Base-by-base conservation (phyloP, 192 early-diverging fungal species). In the Backusella parvicylindrica region DNA sequence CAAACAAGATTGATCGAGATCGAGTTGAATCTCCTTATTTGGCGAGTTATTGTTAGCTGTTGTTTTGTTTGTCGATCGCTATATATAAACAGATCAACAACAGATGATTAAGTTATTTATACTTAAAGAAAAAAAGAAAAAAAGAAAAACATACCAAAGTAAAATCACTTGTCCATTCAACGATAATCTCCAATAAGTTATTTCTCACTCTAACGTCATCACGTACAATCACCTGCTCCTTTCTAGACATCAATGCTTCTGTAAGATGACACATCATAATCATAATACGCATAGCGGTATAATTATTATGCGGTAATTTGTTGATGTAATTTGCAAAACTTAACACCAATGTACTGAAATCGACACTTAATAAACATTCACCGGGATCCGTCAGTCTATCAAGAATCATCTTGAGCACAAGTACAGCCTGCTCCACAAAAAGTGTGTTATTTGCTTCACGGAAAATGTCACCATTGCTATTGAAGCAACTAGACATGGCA, bases 1-100 rank as follows among this genome's bases (percentile, higher is more conserved):
- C 75, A 96, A 83, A 66, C 89, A 91, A 9, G 87, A 89, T 43
- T 91, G 77, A 81, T 96, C 93, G 15, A 95, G 75, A 74, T 94
- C 93, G n/a, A 86, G 81, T 18, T 90, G 89, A 15, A 93, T 75
- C 70, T 90, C 90, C 60, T 82, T 82, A 76, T 83, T 87, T 26
- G 82, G 82, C 16, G 77, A 72, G 7, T 28, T 47, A 16, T 5
- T 43, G 12, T 41, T 47, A 31, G 35, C 5, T 6, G 37, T 12
- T 32, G 82, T 43, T 16, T 81, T 67, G 15, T 67, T 26, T 28
- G 64, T 66, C 33, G 64, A 33, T 35, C 64, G 33, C 33, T 31
- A 18, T 33, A 66, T 28, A n/a, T 35, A 18, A 16, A 33, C 7
- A 35, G 33, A 31, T n/a, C 47, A 38, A 9, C 65, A 23, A 71